Percentiles rank a stretch among this genome's conserved stretches.
Conservation (phyloP, 345 rosid genomes). For the Pelargonium nanum region DNA sequence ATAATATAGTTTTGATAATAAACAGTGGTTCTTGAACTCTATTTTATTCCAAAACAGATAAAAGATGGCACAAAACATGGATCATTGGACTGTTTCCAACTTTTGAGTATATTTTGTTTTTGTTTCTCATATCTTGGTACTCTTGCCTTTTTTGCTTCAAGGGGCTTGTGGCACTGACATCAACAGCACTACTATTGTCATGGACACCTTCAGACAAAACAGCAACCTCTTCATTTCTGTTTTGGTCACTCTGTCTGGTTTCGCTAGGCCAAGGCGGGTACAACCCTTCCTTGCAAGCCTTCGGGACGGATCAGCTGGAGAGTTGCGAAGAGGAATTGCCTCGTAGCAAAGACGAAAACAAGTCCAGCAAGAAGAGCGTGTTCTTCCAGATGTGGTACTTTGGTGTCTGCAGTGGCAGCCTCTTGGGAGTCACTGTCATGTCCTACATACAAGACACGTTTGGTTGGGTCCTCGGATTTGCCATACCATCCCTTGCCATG, state of each 20-base stretch:
- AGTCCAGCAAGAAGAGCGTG: conserved; percentile 32
- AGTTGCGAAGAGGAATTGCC: conserved; percentile 40
- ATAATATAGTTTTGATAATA: too few species aligned
- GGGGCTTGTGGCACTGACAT: conserved; percentile 83
- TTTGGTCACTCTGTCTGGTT: conserved; percentile 58
- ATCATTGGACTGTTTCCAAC: too few species aligned
- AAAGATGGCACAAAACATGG: too few species aligned
- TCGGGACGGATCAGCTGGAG: conserved; percentile 80
- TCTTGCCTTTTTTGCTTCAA: conserved; percentile 11
- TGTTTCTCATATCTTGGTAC: conserved; percentile 1
- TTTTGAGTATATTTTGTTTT: too few species aligned
- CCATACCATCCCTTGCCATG: conserved; percentile 74
- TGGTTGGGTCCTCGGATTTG: conserved; percentile 89
- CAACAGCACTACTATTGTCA: conserved; percentile 53
- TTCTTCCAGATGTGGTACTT: conserved; percentile 94
- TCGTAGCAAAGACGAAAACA: conserved; percentile 22
- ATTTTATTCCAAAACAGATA: too few species aligned
- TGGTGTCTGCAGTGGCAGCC: conserved; percentile 78
- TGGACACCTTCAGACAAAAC: conserved; percentile 28
- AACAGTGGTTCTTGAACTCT: too few species aligned
- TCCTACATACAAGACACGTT: conserved; percentile 81
- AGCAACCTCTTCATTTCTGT: conserved; percentile 46
- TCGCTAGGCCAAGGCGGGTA: conserved; percentile 79
- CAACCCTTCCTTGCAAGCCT: conserved; percentile 87
- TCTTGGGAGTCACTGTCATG: conserved; percentile 72